Conservation (phyloP, 495 filamentous ascomycete genomes). For the Hyaloscypha variabilis region DNA sequence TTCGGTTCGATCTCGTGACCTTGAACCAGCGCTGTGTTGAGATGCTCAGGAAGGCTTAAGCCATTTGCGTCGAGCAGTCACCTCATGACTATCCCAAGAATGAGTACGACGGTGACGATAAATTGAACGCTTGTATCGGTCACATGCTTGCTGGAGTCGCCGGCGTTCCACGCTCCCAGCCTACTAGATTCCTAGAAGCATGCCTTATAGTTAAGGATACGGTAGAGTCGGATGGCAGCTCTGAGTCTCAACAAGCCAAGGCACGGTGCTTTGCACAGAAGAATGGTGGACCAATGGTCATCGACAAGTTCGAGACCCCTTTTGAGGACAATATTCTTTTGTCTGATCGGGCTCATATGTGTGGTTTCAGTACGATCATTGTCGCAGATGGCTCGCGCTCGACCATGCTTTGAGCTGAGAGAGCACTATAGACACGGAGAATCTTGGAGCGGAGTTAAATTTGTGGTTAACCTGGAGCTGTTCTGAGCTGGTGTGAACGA, state of each 20-base stretch:
- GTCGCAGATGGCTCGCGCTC: background rate
- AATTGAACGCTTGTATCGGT: background rate
- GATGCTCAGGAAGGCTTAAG: background rate
- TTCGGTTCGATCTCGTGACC: background rate
- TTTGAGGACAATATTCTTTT: background rate
- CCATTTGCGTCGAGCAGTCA: background rate
- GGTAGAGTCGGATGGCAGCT: background rate
- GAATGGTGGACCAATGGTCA: background rate
- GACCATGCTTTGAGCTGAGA: background rate
- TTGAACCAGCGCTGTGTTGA: background rate
- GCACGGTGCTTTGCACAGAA: background rate
- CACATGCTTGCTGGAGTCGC: background rate
- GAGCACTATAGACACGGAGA: too few relatives aligned
- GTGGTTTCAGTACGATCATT: background rate
- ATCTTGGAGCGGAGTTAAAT: too few relatives aligned
- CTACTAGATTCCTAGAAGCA: background rate
- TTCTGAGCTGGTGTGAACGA: too few relatives aligned
- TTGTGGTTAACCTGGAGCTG: too few relatives aligned
- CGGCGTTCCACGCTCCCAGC: background rate
- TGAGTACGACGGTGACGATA: background rate
- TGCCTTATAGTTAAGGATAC: background rate
- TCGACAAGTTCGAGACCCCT: background rate
- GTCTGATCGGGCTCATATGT: background rate
- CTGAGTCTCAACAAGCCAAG: background rate
- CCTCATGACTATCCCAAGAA: background rate